Evolutionary conservation across 208 protist genomes (phyloP).

Genomic region (Trypanosoma congolense): DNA sequence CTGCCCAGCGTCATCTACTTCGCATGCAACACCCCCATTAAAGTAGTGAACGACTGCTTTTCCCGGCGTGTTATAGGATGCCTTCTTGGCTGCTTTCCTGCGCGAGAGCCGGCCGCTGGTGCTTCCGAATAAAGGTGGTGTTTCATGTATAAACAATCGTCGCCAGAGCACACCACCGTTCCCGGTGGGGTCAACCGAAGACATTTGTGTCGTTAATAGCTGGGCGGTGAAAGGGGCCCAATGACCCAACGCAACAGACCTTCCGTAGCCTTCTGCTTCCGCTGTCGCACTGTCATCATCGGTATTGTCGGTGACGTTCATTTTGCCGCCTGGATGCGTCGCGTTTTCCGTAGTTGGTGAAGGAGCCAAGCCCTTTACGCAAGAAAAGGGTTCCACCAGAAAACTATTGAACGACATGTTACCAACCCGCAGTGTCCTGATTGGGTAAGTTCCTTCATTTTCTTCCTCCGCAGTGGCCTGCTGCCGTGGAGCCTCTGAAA

Average conservation of each 20-base stretch:
- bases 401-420: conserved; percentile 34
- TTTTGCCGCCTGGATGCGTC: not conserved
- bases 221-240: conserved; percentile 41
- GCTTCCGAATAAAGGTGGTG: conserved; percentile 34
- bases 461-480: not conserved
- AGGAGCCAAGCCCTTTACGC: conserved; percentile 25
- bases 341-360: conserved; percentile 8
- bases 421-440: conserved; percentile 30
- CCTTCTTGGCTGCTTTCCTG: conserved; percentile 11
- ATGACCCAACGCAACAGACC: conserved; percentile 30
- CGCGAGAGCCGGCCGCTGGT: conserved; percentile 23
- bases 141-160: conserved; percentile 35
- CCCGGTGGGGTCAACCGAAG: conserved; percentile 44
- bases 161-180: conserved; percentile 33
- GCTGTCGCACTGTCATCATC: conserved; percentile 5
- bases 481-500: conserved; percentile 4
- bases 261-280: conserved; percentile 23
- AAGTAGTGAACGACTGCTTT: conserved; percentile 39
- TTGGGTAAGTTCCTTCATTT: not conserved
- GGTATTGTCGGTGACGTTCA: not conserved
- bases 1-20: not conserved
- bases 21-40: conserved; percentile 20
- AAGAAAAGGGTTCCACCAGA: conserved; percentile 21
- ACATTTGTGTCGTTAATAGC: conserved; percentile 15
- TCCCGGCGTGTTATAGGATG: conserved; percentile 43